Evolutionary conservation across 1,284 basidiomycete species (phyloP), one percentile per base, ranked within the genome.

Genomic region (Athelia sp.): DNA sequence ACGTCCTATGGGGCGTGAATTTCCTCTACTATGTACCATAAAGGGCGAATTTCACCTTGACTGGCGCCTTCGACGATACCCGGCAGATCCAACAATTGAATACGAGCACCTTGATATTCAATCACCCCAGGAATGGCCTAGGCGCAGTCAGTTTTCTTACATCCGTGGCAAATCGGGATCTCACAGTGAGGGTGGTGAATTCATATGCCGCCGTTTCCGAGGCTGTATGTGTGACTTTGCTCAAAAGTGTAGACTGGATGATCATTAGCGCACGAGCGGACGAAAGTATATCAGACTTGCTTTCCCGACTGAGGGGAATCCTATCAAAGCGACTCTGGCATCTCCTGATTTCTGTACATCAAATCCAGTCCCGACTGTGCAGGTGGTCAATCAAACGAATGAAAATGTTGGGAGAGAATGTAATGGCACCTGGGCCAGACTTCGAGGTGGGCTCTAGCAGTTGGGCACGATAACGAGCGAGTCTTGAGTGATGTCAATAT

Each of bases 61-160:
- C 90, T 90, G 6, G 96, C 95, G 42, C 95, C 96, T 69, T 98
- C 95, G 19, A 98, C 93, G 62, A 99, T 99, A 70, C 96, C 96
- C 2, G 96, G 96, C 50, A 99, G 71, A 81, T 99, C 96, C 23
- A 98, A 80, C 43, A 99, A 77, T 63, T 98, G 94, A 51, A 97
- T 93, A 42, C 91, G 79, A 13, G 93, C 93, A 23, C 94, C 94
- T 64, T 95, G 84, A 62, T 97, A 89, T 62, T 97, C 93, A 19
- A 97, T 81, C 18, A 95, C 96, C 52, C 94, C 94, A 36, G 94
- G 93, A 56, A 98, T 97, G 4, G 93, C 93, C 81, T 91, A 58
- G 17, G 49, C 44, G 22, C 18, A 18, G 15, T 40, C 36, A 54
- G 26, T 26, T 34, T 35, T 6, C 45, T 43, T 4, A 44, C 21